Conservation (phyloP, 2,329 filamentous ascomycete species). For the Moelleriella libera region DNA sequence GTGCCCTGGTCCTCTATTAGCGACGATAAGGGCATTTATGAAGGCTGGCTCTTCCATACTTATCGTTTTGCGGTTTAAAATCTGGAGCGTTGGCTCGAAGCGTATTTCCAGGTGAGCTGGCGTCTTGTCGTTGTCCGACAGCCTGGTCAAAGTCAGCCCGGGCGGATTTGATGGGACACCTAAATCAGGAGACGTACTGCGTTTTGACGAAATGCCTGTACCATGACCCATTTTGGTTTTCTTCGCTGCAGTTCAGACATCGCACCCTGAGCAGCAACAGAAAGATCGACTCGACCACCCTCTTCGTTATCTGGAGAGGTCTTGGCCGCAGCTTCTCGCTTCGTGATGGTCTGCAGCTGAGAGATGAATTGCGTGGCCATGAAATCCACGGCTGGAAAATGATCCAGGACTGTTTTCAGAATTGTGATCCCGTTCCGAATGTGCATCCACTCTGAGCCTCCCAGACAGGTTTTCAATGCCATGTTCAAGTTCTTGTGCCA, state of each 20-base stretch:
- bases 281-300: slow-evolving; percentile 56
- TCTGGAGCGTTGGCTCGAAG: slow-evolving; percentile 47
- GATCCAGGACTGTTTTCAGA: slow-evolving; percentile 63
- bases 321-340: slow-evolving; percentile 41
- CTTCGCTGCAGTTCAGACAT: slow-evolving; percentile 55
- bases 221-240: slow-evolving; percentile 56
- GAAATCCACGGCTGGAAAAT: slow-evolving; percentile 82
- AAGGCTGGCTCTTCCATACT: slow-evolving; percentile 16
- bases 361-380: slow-evolving; percentile 58
- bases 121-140: slow-evolving; percentile 13
- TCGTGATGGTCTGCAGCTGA: slow-evolving; percentile 51
- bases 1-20: slow-evolving; percentile 6
- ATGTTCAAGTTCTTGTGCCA: slow-evolving; percentile 78
- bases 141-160: slow-evolving; percentile 9
- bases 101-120: slow-evolving; percentile 19
- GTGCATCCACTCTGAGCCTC: slow-evolving; percentile 86
- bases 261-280: slow-evolving; percentile 58
- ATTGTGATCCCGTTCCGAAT: slow-evolving; percentile 91
- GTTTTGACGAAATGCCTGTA: slow-evolving; percentile 57
- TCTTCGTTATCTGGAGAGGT: slow-evolving; percentile 32
- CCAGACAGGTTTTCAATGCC: slow-evolving; percentile 70
- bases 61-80: slow-evolving; percentile 41
- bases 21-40: background rate
- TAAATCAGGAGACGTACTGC: slow-evolving; percentile 30
- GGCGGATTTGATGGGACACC: background rate